Conservation (phyloP, 768 basidiomycete species). For the Lactarius hengduanensis region DNA sequence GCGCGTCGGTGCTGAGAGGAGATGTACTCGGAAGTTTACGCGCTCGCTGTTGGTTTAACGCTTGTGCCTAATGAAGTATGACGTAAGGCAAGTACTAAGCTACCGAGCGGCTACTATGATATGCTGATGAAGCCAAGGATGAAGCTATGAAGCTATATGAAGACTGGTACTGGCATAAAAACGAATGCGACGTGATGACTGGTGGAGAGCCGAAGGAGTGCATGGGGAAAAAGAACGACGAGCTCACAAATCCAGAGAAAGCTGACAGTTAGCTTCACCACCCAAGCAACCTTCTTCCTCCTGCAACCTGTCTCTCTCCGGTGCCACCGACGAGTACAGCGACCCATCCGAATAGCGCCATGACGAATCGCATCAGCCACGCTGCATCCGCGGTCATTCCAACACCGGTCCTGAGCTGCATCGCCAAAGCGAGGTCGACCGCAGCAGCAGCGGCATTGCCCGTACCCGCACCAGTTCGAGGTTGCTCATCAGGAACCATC, state of each 20-base stretch:
- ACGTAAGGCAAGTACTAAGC: background rate
- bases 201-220: slow-evolving; percentile 3
- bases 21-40: background rate
- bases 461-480: slow-evolving; percentile 33
- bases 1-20: background rate
- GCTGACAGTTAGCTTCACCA: background rate
- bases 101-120: slow-evolving; percentile 3
- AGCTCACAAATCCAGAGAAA: background rate
- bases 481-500: slow-evolving; percentile 23
- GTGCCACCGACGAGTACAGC: slow-evolving; percentile 46
- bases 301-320: slow-evolving; percentile 17
- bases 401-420: slow-evolving; percentile 73
- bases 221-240: background rate
- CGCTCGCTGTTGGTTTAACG: background rate
- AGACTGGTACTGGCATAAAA: slow-evolving; percentile 1
- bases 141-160: too few species aligned
- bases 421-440: slow-evolving; percentile 67
- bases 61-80: slow-evolving; percentile 10
- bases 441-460: slow-evolving; percentile 41
- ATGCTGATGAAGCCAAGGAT: slow-evolving; percentile 1
- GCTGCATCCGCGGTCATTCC: slow-evolving; percentile 71
- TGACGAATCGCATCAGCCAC: slow-evolving; percentile 77
- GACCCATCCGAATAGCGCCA: slow-evolving; percentile 80
- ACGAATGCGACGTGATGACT: slow-evolving; percentile 7
- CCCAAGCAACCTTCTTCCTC: slow-evolving; percentile 15